phyloP scores from a whole-genome alignment of 2,329 filamentous ascomycete species.

The Aureobasidium namibiae region DNA sequence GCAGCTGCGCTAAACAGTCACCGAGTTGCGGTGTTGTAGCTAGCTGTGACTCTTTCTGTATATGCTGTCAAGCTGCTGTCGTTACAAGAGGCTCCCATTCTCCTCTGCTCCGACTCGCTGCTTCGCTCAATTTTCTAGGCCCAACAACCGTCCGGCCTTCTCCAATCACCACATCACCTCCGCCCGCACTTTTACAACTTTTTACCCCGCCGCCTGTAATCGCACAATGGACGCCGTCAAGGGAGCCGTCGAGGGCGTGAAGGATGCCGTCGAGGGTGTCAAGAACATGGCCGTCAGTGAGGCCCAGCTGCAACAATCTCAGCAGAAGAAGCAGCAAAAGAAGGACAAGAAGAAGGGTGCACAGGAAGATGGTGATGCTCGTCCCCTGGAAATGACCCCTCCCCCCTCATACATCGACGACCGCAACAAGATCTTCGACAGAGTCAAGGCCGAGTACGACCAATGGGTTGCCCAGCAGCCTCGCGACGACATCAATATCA shows the following conservation, averaged over 20 bases:
- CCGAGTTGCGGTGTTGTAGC: neutral
- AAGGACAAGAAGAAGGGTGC: constrained; percentile 44
- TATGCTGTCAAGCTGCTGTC: constrained; percentile 11
- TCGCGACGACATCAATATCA: constrained; percentile 65
- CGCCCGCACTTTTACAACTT: constrained; percentile 5
- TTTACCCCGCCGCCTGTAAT: constrained; percentile 5
- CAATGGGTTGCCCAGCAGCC: constrained; percentile 64
- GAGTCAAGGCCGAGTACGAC: constrained; percentile 75
- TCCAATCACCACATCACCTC: neutral
- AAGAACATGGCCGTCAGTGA: constrained; percentile 49
- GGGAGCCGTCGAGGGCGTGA: constrained; percentile 14
- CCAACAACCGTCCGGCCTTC: neutral
- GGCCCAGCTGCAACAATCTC: constrained; percentile 17
- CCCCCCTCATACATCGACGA: constrained; percentile 72
- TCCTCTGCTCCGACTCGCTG: neutral
- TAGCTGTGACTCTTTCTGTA: neutral
- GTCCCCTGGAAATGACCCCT: constrained; percentile 40
- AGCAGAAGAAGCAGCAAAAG: constrained; percentile 32
- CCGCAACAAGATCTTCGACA: constrained; percentile 79
- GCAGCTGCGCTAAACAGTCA: neutral
- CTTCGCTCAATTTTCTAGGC: neutral
- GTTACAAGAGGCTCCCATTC: neutral
- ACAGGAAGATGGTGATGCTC: constrained; percentile 27
- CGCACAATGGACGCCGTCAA: constrained; percentile 13
- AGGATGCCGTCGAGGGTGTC: constrained; percentile 45